phyloP scores from a whole-genome alignment of 352 stramenopile genomes.

The Elongisporangium undulatum region DNA sequence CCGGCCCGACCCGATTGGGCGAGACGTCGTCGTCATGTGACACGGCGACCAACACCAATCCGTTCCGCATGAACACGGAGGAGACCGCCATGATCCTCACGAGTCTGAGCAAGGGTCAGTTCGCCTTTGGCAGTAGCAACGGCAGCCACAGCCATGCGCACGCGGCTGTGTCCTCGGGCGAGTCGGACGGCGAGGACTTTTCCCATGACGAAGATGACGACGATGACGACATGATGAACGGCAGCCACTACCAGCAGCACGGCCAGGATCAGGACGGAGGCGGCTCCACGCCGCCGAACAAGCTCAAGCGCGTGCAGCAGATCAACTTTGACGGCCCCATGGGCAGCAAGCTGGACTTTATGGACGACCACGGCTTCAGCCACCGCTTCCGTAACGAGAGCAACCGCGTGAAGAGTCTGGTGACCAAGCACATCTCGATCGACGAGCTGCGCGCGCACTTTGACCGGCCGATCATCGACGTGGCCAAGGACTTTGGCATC shows the following conservation, averaged over 20 bases:
- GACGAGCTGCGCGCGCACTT: conserved; percentile 83
- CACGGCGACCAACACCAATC: neutral
- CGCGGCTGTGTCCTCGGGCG: conserved; percentile 7
- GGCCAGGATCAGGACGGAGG: neutral
- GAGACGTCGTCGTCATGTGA: neutral
- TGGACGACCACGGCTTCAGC: conserved; percentile 66
- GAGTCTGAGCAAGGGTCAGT: conserved; percentile 68
- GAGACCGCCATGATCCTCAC: conserved; percentile 87
- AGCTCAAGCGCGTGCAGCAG: conserved; percentile 55
- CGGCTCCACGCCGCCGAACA: conserved; percentile 3
- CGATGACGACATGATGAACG: conserved; percentile 16
- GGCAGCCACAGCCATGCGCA: conserved; percentile 1
- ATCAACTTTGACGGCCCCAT: conserved; percentile 71
- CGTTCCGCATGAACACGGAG: conserved; percentile 56
- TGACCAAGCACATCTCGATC: conserved; percentile 88
- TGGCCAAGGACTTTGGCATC: conserved; percentile 88
- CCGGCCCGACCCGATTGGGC: neutral
- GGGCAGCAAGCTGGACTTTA: conserved; percentile 73
- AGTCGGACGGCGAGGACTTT: conserved; percentile 46
- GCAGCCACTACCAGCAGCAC: conserved; percentile 9
- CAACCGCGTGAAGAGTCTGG: conserved; percentile 84
- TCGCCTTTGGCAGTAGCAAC: conserved; percentile 8
- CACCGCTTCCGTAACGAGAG: conserved; percentile 79
- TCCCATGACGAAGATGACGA: conserved; percentile 40
- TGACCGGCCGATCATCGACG: conserved; percentile 83